These are phyloP conservation scores for Oxytropis ochrocephala DNA, from an alignment of 306 rosid genomes.

Conservation along the genomic window DNA sequence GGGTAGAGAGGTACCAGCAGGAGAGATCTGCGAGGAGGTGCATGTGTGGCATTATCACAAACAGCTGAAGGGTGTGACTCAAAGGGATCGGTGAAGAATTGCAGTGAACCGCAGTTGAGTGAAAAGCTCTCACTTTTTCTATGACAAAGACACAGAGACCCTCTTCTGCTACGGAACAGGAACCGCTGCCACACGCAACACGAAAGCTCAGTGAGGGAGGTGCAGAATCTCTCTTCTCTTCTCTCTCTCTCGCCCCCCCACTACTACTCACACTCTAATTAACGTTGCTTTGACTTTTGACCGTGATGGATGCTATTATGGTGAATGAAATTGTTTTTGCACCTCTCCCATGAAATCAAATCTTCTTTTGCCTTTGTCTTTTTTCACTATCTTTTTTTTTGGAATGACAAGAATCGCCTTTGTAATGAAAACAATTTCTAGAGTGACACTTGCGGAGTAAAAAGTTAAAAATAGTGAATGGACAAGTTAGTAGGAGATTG, in stretches of 20 bases:
- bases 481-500: too few species aligned
- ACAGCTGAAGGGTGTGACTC: background rate
- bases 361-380: background rate
- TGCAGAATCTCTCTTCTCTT: background rate
- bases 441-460: too few species aligned
- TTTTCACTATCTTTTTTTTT: background rate
- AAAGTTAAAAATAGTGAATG: too few species aligned
- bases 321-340: conserved; percentile 2
- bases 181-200: conserved; percentile 17
- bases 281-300: conserved; percentile 17
- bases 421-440: background rate
- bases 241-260: conserved; percentile 3
- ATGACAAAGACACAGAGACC: background rate
- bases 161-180: background rate
- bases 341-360: background rate
- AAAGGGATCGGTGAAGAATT: conserved; percentile 10
- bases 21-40: conserved; percentile 35
- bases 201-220: conserved; percentile 5
- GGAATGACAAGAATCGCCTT: conserved; percentile 15
- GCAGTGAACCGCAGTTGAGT: background rate
- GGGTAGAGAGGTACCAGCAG: conserved; percentile 32
- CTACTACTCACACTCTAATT: background rate
- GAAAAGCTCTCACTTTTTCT: background rate
- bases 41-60: background rate
- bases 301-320: background rate